phyloP scores from a whole-genome alignment of 768 basidiomycete genomes.

The Suillus discolor region DNA sequence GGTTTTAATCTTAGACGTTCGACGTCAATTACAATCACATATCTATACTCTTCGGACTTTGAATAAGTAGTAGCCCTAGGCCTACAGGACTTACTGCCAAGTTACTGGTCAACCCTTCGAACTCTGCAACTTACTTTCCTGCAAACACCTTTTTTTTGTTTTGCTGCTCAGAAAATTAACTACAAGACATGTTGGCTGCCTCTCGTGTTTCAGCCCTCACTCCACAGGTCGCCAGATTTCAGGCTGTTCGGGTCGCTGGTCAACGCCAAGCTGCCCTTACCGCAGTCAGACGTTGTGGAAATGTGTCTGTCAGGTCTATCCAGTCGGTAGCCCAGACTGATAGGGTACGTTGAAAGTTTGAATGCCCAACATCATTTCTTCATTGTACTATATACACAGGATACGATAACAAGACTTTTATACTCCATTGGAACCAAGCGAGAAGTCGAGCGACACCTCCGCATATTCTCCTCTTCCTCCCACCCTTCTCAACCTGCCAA shows the following conservation, averaged over 20 bases:
- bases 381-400: conserved; percentile 46
- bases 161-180: conserved; percentile 1
- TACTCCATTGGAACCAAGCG: conserved; percentile 97
- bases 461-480: conserved; percentile 95
- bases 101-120: not conserved
- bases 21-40: too few species aligned
- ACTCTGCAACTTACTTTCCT: not conserved
- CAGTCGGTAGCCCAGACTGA: conserved; percentile 75
- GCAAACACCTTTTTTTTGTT: not conserved
- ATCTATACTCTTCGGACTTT: not conserved
- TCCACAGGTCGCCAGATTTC: conserved; percentile 36
- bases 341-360: conserved; percentile 50
- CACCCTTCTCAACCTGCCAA: conserved; percentile 89
- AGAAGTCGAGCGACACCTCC: conserved; percentile 97
- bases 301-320: conserved; percentile 43
- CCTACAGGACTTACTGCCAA: not conserved
- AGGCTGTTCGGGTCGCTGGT: conserved; percentile 49
- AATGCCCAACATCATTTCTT: not conserved
- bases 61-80: not conserved
- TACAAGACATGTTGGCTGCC: conserved; percentile 32
- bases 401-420: conserved; percentile 94
- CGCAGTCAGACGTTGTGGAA: conserved; percentile 40
- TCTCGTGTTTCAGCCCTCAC: conserved; percentile 26
- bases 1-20: too few species aligned
- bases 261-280: conserved; percentile 42